Percentiles rank a stretch among this genome's conserved stretches.
phyloP scores from a whole-genome alignment of 495 filamentous ascomycete genomes.

The Aspergillus homomorphus region DNA sequence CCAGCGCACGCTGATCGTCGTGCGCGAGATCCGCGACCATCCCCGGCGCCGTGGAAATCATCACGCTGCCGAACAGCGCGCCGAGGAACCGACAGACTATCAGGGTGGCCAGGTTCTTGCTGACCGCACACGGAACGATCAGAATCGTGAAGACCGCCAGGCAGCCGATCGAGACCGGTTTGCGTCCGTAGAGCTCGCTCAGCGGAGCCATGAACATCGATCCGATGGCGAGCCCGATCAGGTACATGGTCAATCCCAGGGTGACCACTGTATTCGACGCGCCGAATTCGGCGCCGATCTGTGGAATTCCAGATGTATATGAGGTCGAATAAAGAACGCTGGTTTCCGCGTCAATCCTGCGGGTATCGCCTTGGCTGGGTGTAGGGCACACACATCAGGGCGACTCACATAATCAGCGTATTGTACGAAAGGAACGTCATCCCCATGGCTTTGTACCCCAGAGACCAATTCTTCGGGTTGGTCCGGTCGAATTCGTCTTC shows the following conservation, averaged over 20 bases:
- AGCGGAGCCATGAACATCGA: slow-evolving; percentile 70
- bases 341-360: neutral
- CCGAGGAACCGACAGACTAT: slow-evolving; percentile 72
- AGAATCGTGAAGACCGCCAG: slow-evolving; percentile 61
- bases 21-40: slow-evolving; percentile 80
- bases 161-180: slow-evolving; percentile 64
- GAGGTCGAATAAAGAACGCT: slow-evolving; percentile 82
- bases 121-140: slow-evolving; percentile 68
- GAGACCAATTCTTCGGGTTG: slow-evolving; percentile 75
- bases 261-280: slow-evolving; percentile 59
- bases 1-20: slow-evolving; percentile 67
- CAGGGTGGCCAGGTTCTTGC: slow-evolving; percentile 58
- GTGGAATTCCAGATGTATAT: slow-evolving; percentile 23
- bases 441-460: slow-evolving; percentile 62
- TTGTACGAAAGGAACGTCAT: slow-evolving; percentile 66
- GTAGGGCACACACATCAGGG: neutral
- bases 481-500: slow-evolving; percentile 58
- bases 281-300: slow-evolving; percentile 52
- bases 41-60: slow-evolving; percentile 79
- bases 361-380: neutral
- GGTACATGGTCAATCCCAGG: slow-evolving; percentile 74
- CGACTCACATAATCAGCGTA: slow-evolving; percentile 62
- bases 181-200: slow-evolving; percentile 72
- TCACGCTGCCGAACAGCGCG: slow-evolving; percentile 70
- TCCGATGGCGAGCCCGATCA: slow-evolving; percentile 61